Evolutionary conservation across 129 eudicot species (phyloP).

Genomic region (Tanacetum coccineum): DNA sequence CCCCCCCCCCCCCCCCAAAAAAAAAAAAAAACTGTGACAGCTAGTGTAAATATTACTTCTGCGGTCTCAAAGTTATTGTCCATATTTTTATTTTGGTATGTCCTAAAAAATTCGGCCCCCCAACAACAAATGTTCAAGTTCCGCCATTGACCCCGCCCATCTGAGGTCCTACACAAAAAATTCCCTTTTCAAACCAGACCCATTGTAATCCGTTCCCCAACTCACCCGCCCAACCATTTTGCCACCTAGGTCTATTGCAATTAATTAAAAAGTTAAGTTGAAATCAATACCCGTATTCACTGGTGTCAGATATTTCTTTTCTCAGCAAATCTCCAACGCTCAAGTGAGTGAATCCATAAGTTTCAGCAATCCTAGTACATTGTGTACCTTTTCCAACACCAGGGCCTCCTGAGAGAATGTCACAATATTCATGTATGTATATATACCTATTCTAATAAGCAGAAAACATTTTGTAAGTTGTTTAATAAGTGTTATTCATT

Average conservation of each 20-base stretch:
- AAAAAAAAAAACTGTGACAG: too few relatives aligned
- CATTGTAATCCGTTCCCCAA: not conserved
- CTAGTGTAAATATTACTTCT: too few relatives aligned
- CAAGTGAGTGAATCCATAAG: conserved; percentile 78
- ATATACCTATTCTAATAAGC: not conserved
- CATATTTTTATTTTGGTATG: too few relatives aligned
- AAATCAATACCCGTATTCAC: conserved; percentile 64
- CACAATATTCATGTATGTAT: too few relatives aligned
- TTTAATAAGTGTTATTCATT: conserved; percentile 23
- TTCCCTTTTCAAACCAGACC: not conserved
- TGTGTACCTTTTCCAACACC: conserved; percentile 99
- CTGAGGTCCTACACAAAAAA: not conserved
- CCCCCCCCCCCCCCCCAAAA: too few relatives aligned
- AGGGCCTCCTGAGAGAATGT: conserved; percentile 83
- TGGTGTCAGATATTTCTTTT: conserved; percentile 61
- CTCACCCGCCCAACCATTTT: not conserved
- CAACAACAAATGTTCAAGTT: too few relatives aligned
- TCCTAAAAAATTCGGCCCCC: too few relatives aligned
- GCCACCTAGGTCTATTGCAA: not conserved
- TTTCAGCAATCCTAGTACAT: conserved; percentile 64
- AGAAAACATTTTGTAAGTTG: not conserved
- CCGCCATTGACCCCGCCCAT: not conserved
- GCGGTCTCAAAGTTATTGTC: too few relatives aligned
- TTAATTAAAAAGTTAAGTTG: not conserved
- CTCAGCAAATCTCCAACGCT: conserved; percentile 91